Evolutionary conservation across 1,284 basidiomycete genomes (phyloP).

Genomic region (Phlebopus sp.): DNA sequence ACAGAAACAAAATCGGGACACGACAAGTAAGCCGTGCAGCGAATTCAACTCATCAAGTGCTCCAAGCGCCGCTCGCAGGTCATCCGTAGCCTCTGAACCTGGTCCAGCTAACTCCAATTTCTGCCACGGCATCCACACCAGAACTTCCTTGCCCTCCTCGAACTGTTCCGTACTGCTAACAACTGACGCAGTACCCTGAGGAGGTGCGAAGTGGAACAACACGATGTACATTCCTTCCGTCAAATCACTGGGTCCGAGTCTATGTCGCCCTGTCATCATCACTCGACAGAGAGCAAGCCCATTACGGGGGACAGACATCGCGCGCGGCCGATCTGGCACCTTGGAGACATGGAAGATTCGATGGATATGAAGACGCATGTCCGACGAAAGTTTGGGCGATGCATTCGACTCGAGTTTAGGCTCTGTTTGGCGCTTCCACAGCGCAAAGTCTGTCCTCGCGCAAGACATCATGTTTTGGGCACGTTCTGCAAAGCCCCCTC

Average conservation of each 20-base stretch:
- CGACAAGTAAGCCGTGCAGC: conserved; percentile 28
- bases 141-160: conserved; percentile 24
- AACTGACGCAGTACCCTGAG: conserved; percentile 10
- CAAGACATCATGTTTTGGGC: conserved; percentile 40
- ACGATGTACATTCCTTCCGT: conserved; percentile 29
- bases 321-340: conserved; percentile 12
- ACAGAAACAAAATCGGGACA: conserved; percentile 28
- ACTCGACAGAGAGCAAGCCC: conserved; percentile 31
- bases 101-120: conserved; percentile 19
- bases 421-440: conserved; percentile 50
- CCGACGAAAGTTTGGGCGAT: conserved; percentile 20
- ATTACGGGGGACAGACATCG: conserved; percentile 11
- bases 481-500: conserved; percentile 50
- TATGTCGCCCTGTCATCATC: conserved; percentile 20
- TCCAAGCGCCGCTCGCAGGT: conserved; percentile 19
- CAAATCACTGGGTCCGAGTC: conserved; percentile 16
- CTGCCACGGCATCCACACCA: conserved; percentile 34
- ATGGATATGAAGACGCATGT: conserved; percentile 36
- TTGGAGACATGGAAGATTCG: conserved; percentile 31
- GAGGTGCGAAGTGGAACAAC: conserved; percentile 25
- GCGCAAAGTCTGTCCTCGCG: conserved; percentile 38
- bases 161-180: conserved; percentile 20
- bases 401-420: conserved; percentile 21
- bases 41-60: conserved; percentile 28
- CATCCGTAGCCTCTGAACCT: conserved; percentile 3